Percentiles rank a stretch among this genome's conserved stretches.
Evolutionary conservation across 2,329 filamentous ascomycete genomes (phyloP).

Genomic region (Beauveria rudraprayagi): DNA sequence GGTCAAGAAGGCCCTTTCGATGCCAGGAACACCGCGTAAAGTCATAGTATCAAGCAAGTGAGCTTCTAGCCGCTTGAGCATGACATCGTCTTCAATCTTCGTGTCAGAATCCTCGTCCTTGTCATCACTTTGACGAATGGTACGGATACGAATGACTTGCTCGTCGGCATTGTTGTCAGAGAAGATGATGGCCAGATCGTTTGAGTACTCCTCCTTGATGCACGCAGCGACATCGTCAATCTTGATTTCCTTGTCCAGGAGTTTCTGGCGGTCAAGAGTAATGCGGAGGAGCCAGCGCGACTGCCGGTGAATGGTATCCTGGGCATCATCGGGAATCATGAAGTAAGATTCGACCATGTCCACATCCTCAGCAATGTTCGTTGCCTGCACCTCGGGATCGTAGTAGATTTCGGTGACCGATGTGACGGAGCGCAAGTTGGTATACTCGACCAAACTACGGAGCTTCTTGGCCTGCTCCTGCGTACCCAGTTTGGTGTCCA

Average conservation of each 20-base stretch:
- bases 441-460: constrained; percentile 88
- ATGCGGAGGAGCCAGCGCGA: constrained; percentile 95
- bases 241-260: constrained; percentile 87
- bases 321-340: constrained; percentile 75
- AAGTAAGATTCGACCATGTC: constrained; percentile 98
- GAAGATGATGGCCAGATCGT: constrained; percentile 85
- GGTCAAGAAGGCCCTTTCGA: constrained; percentile 90
- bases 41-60: constrained; percentile 88
- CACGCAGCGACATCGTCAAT: constrained; percentile 84
- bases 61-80: constrained; percentile 84
- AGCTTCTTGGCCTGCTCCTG: constrained; percentile 79
- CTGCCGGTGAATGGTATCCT: constrained; percentile 58
- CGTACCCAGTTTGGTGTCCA: constrained; percentile 54
- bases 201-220: constrained; percentile 82
- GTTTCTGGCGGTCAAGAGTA: constrained; percentile 83
- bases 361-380: constrained; percentile 76
- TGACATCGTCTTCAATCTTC: constrained; percentile 74
- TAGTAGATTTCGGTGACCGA: constrained; percentile 95
- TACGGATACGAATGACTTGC: constrained; percentile 86
- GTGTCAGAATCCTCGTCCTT: constrained; percentile 60
- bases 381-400: constrained; percentile 80
- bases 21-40: constrained; percentile 79
- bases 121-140: constrained; percentile 60
- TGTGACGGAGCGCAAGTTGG: constrained; percentile 84
- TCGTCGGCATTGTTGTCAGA: constrained; percentile 97